Evolutionary conservation across 306 rosid species (phyloP), one percentile per base, ranked within the genome.

Genomic region (Trifolium subterraneum): DNA sequence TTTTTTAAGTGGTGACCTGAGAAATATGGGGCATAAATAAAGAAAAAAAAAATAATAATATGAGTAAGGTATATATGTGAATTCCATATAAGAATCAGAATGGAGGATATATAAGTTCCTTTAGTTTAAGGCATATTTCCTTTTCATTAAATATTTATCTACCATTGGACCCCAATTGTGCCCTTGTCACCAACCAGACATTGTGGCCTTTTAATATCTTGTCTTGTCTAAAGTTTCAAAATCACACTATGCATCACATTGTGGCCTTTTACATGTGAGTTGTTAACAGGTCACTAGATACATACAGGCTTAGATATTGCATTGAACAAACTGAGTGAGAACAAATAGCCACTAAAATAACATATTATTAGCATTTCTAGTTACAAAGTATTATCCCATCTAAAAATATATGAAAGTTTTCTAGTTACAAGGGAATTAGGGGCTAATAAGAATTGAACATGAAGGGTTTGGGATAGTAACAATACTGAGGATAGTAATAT

Each of bases 401-500:
- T 22, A 41, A 33, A 52, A 36, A 22, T 10, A 14, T 27, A 62
- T 62, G 20, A 20, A 54, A 18, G 31, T 41, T 11, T 69, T 64
- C 33, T 56, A 71, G 44, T 27, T 50, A 76, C n/a, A 48, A 5
- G 41, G 29, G 68, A 33, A 13, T 39, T 18, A 74, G 63, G 51
- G 25, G 35, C 79, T 20, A 70, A 41, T 15, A 78, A 39, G 58
- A 79, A 54, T 62, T 69, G 58, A 29, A 51, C 18, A 61, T 50
- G 29, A 48, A 22, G n/a, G n/a, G n/a, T n/a, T n/a, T 89, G 62
- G 88, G 79, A 48, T 75, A 71, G 79, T 87, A 22, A 22, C 1
- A 22, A 78, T 90, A 84, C 16, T 3, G 92, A 36, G 39, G 39
- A 36, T 36, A 36, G 1, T 29, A 4, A 29, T 4, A 4, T 4